Conservation (phyloP, 345 rosid species). For the Trapa incisa region DNA sequence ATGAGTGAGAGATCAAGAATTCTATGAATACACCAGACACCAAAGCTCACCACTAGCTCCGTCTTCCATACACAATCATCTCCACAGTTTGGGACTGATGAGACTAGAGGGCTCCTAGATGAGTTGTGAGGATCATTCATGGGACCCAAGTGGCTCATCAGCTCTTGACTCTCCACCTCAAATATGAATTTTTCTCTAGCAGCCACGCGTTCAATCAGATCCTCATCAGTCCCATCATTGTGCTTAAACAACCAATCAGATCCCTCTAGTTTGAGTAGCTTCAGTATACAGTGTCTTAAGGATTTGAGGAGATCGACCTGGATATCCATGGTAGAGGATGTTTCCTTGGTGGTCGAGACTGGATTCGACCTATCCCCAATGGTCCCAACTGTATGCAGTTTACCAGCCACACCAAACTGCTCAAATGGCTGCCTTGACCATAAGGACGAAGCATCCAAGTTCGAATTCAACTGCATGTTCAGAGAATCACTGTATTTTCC, state of each 20-base stretch:
- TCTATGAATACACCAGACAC: constrained; percentile 95
- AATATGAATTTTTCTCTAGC: constrained; percentile 72
- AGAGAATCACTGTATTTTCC: constrained; percentile 40
- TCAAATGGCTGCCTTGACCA: constrained; percentile 97
- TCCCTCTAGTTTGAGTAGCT: constrained; percentile 79
- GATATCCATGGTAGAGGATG: constrained; percentile 34
- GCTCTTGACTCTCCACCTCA: constrained; percentile 65
- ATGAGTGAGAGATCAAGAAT: constrained; percentile 72
- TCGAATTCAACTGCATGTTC: constrained; percentile 14
- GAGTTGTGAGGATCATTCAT: not conserved
- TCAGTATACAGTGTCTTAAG: constrained; percentile 59
- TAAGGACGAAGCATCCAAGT: constrained; percentile 50
- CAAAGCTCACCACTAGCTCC: constrained; percentile 78
- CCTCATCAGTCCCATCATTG: constrained; percentile 83
- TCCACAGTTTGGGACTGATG: constrained; percentile 80
- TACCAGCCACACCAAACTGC: constrained; percentile 89
- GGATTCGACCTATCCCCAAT: constrained; percentile 29
- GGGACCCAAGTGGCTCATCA: constrained; percentile 7
- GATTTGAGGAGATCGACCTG: constrained; percentile 75
- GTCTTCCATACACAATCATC: constrained; percentile 85
- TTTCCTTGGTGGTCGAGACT: constrained; percentile 27
- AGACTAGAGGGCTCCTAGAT: constrained; percentile 20
- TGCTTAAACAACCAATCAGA: constrained; percentile 91
- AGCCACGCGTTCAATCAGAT: constrained; percentile 76
- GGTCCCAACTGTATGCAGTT: constrained; percentile 29